Percentiles rank a stretch among this genome's conserved stretches.
Evolutionary conservation across 1,284 basidiomycete species (phyloP).

Genomic region (Anthracocystis walkeri): DNA sequence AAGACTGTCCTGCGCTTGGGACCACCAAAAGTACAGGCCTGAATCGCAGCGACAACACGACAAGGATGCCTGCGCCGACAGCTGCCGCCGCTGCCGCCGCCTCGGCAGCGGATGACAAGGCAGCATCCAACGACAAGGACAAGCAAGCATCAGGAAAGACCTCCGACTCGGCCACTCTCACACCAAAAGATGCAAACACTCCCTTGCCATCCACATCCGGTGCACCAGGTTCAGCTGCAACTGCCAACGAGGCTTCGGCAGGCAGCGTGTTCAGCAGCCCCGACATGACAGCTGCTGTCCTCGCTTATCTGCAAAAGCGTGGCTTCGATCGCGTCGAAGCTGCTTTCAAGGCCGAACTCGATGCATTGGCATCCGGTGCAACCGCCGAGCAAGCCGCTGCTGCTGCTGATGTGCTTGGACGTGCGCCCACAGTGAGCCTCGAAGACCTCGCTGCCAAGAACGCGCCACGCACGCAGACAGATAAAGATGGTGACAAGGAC

Average conservation of each 20-base stretch:
- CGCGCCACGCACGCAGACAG: slow-evolving; percentile 64
- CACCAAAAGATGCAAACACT: slow-evolving; percentile 32
- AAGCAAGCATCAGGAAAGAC: slow-evolving; percentile 9
- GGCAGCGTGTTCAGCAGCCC: slow-evolving; percentile 46
- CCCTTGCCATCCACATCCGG: slow-evolving; percentile 19
- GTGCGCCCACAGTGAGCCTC: slow-evolving; percentile 74
- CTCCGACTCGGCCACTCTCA: slow-evolving; percentile 24
- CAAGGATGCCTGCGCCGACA: slow-evolving; percentile 29
- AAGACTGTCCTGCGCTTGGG: not conserved
- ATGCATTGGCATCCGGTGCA: slow-evolving; percentile 59
- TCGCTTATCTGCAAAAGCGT: slow-evolving; percentile 79
- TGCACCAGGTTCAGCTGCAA: slow-evolving; percentile 14
- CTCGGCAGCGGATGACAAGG: slow-evolving; percentile 34
- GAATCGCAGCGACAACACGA: not conserved
- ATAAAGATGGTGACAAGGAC: slow-evolving; percentile 59
- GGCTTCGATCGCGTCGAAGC: slow-evolving; percentile 84
- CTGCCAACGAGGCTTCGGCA: slow-evolving; percentile 26
- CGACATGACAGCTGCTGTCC: slow-evolving; percentile 48
- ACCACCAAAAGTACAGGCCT: not conserved
- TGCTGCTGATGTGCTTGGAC: slow-evolving; percentile 66
- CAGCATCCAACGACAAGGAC: slow-evolving; percentile 20
- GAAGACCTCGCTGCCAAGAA: slow-evolving; percentile 71
- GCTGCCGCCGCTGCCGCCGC: slow-evolving; percentile 18
- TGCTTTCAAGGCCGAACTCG: slow-evolving; percentile 79
- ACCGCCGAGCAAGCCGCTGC: slow-evolving; percentile 48